Conservation (phyloP, 495 filamentous ascomycete species). For the Massariosphaeria phaeospora region DNA sequence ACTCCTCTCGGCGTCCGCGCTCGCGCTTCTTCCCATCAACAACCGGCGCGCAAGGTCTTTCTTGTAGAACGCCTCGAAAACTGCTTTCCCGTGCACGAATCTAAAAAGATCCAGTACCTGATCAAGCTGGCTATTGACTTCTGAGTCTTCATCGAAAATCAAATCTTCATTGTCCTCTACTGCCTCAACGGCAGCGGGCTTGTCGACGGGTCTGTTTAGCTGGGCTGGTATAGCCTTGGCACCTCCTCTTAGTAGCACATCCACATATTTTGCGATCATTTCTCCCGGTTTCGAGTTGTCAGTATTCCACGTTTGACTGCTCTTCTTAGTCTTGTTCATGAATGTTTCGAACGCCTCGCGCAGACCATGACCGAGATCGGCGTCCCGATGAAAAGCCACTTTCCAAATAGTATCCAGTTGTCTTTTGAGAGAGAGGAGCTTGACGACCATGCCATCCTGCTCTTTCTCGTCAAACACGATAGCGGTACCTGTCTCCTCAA, state of each 20-base stretch:
- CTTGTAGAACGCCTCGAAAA: slow-evolving; percentile 99
- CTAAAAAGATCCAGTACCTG: slow-evolving; percentile 89
- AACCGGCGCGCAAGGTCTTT: slow-evolving; percentile 86
- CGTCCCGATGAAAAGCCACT: slow-evolving; percentile 67
- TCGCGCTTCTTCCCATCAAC: slow-evolving; percentile 85
- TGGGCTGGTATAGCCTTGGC: slow-evolving; percentile 67
- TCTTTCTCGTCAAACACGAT: slow-evolving; percentile 78
- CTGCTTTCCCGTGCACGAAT: slow-evolving; percentile 94
- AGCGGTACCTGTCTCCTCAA: slow-evolving; percentile 63
- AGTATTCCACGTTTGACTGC: slow-evolving; percentile 61
- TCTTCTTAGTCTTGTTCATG: slow-evolving; percentile 77
- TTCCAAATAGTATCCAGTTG: slow-evolving; percentile 69
- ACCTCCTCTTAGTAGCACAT: slow-evolving; percentile 80
- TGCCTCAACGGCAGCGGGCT: slow-evolving; percentile 26
- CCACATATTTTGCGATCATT: slow-evolving; percentile 97
- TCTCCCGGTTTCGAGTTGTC: slow-evolving; percentile 91
- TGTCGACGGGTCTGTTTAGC: slow-evolving; percentile 39
- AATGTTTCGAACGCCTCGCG: slow-evolving; percentile 81
- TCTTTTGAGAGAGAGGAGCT: slow-evolving; percentile 75
- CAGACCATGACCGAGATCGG: slow-evolving; percentile 66
- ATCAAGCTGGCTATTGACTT: slow-evolving; percentile 84
- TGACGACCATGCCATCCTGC: slow-evolving; percentile 79
- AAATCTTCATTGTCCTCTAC: slow-evolving; percentile 52
- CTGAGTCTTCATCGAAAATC: slow-evolving; percentile 76
- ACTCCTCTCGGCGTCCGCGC: slow-evolving; percentile 87